These are phyloP conservation scores for Marsdenia floribunda DNA, from an alignment of 257 asterid species.

Conservation along the genomic window DNA sequence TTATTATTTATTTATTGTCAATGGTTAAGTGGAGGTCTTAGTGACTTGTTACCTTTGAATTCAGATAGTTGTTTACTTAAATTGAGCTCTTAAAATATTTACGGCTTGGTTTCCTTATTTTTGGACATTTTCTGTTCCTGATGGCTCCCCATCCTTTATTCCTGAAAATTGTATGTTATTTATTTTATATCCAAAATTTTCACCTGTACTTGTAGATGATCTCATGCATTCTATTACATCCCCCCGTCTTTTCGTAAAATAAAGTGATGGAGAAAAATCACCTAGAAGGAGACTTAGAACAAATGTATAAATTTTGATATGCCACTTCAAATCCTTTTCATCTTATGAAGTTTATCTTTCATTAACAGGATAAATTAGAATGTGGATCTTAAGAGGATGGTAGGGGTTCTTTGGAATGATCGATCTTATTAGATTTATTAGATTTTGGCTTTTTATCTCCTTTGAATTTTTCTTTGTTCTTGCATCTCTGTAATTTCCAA, in stretches of 20 bases:
- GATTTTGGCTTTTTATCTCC: background rate
- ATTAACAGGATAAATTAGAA: background rate
- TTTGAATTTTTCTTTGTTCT: background rate
- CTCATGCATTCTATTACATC: too few relatives aligned
- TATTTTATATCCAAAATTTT: background rate
- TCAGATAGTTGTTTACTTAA: constrained; percentile 28
- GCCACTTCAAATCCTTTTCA: background rate
- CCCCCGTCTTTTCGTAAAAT: too few relatives aligned
- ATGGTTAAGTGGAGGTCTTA: background rate
- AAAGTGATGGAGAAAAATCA: background rate
- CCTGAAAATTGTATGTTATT: background rate
- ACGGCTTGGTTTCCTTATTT: background rate
- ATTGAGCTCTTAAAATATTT: background rate
- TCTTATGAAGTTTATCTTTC: background rate
- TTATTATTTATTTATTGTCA: background rate
- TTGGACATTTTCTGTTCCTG: background rate
- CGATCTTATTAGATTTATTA: background rate
- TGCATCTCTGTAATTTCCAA: background rate
- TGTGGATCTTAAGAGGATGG: background rate
- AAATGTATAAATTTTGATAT: background rate
- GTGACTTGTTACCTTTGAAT: background rate
- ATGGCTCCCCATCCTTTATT: background rate
- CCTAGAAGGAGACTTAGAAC: background rate
- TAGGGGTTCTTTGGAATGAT: background rate
- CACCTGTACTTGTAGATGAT: background rate